Base-by-base conservation (phyloP, 805 yeast genomes). In the Cyberlindnera samutprakarnensis region DNA sequence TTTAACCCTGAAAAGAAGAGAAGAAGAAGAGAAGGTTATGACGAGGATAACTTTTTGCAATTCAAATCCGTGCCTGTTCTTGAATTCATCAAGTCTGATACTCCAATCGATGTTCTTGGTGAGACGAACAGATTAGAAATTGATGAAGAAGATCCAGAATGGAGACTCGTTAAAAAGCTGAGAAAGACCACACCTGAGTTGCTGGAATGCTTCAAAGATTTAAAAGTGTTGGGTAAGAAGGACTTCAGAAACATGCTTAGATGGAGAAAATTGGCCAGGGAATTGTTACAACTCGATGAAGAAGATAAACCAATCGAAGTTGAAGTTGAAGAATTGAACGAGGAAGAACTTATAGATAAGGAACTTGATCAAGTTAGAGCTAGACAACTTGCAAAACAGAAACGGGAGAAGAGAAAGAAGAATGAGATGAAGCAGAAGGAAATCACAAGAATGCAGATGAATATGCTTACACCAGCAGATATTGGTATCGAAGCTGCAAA, bases 11-110 rank as follows among this genome's bases (percentile, higher is more conserved):
- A 90, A 53, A 77, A 79, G 61, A 86, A 85, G 59, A 74, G 70
- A 35, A 77, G 97, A 61, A 79, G 76, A 57, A 82, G 98, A 75
- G 83, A 81, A 46, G 99, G 99, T 73, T 92, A 92, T 61, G 96
- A 84, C 37, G 97, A 90, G 51, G 96, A 94, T 31, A 94, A 92
- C 50, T 75, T 81, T 49, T 54, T 70, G 18, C 68, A 70, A 42
- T 82, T 74, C 53, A 88, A 86, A 49, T 72, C 77, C 8, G 65
- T 75, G 64, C 73, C 85, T 12, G 64, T 87, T 7, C 56, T 87
- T 54, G 96, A 90, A 6, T 88, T 92, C 61, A 73, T 92, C 27
- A 78, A 68, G 48, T 68, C 75, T 37, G 90, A 78, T 25, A 94
- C 82, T 38, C 94, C 96, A 9, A 84, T 92, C 27, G 78, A 77